These are phyloP conservation scores for Eleusine coracana DNA, from an alignment of 176 grass and related monocot genomes.

Conservation along the genomic window DNA sequence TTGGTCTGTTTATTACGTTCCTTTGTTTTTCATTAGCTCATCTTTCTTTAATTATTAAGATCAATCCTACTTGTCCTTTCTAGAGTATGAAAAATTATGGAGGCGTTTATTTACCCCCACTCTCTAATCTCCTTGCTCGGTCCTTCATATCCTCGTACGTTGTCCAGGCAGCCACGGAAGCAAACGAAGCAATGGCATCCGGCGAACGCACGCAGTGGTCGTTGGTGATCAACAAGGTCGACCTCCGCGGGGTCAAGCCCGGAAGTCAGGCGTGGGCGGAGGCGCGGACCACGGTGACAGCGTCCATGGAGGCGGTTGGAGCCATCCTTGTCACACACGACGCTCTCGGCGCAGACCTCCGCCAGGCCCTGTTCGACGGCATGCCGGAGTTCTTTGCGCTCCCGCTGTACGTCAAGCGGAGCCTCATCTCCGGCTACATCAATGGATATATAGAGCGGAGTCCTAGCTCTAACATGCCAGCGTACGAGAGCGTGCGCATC, in stretches of 20 bases:
- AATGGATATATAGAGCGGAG: conserved; percentile 47
- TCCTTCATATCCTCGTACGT: too few species aligned
- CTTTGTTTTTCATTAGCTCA: too few species aligned
- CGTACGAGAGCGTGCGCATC: conserved; percentile 51
- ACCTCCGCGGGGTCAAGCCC: conserved; percentile 40
- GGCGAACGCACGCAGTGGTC: too few species aligned
- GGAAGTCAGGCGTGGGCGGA: conserved; percentile 42
- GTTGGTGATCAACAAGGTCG: conserved; percentile 3
- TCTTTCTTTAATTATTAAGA: too few species aligned
- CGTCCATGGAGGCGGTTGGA: conserved; percentile 50
- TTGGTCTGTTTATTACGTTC: too few species aligned
- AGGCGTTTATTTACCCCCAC: too few species aligned
- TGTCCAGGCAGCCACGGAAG: too few species aligned
- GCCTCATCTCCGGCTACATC: not conserved
- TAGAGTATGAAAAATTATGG: too few species aligned
- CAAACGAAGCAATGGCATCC: too few species aligned
- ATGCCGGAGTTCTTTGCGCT: conserved; percentile 53
- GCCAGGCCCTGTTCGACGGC: conserved; percentile 36
- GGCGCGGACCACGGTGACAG: conserved; percentile 32
- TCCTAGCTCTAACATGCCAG: not conserved
- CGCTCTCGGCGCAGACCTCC: conserved; percentile 37
- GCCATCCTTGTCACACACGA: conserved; percentile 48
- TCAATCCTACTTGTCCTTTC: too few species aligned
- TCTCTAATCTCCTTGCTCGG: too few species aligned
- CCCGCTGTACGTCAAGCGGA: not conserved